phyloP scores from a whole-genome alignment of 371 early-diverging fungal species.

The Massospora cicadina region DNA sequence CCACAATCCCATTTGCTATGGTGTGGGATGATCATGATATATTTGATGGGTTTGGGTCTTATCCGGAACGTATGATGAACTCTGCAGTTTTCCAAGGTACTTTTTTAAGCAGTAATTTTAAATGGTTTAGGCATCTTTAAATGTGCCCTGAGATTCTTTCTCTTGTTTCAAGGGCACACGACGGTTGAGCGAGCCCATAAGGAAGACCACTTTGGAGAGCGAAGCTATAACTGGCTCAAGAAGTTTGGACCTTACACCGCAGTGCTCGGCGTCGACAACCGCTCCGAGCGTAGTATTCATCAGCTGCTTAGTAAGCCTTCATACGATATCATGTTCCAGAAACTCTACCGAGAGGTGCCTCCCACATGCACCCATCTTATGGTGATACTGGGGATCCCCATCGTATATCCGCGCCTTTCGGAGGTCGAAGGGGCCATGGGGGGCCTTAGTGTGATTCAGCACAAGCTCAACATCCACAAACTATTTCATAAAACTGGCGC shows the following conservation, averaged over 20 bases:
- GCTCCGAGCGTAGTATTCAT: conserved; percentile 49
- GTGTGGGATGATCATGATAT: conserved; percentile 74
- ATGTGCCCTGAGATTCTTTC: conserved; percentile 61
- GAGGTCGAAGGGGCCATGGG: conserved; percentile 41
- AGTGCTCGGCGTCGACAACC: conserved; percentile 50
- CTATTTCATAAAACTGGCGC: conserved; percentile 31
- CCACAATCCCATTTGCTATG: conserved; percentile 51
- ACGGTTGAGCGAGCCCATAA: conserved; percentile 30
- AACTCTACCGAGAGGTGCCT: conserved; percentile 30
- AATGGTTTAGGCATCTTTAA: conserved; percentile 22
- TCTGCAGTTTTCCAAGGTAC: conserved; percentile 28
- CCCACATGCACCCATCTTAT: conserved; percentile 39
- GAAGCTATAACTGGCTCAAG: conserved; percentile 20
- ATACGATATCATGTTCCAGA: conserved; percentile 39
- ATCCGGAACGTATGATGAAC: conserved; percentile 55
- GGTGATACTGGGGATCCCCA: conserved; percentile 50
- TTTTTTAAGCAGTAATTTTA: neutral
- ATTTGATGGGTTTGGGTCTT: conserved; percentile 65
- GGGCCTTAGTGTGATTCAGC: conserved; percentile 16
- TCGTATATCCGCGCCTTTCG: conserved; percentile 55
- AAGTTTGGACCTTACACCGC: conserved; percentile 49
- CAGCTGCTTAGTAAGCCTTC: conserved; percentile 38
- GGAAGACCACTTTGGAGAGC: conserved; percentile 41
- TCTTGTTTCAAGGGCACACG: conserved; percentile 72
- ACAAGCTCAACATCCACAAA: conserved; percentile 16